These are phyloP conservation scores for Arthroderma sp. DNA, from an alignment of 2,329 filamentous ascomycete species.

Conservation along the genomic window DNA sequence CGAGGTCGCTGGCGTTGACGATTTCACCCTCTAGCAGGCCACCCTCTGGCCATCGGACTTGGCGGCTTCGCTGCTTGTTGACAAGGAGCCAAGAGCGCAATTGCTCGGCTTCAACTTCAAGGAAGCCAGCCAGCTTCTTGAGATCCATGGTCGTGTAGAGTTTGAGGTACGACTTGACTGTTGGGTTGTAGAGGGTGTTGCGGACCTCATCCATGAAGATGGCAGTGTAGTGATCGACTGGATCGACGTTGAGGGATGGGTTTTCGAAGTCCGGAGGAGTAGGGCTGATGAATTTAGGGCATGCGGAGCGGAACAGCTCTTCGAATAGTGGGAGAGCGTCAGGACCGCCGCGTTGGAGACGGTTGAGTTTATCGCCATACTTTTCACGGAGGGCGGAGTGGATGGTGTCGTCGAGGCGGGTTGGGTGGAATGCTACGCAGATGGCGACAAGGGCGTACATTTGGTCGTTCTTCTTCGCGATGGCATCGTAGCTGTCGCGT, in stretches of 20 bases:
- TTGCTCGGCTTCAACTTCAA: slow-evolving; percentile 94
- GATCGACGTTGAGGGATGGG: slow-evolving; percentile 89
- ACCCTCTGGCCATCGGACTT: slow-evolving; percentile 85
- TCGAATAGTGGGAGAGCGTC: slow-evolving; percentile 94
- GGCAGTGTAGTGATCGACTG: slow-evolving; percentile 88
- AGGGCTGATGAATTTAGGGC: slow-evolving; percentile 98
- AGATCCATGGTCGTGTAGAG: slow-evolving; percentile 99
- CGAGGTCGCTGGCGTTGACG: slow-evolving; percentile 85
- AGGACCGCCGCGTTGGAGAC: slow-evolving; percentile 89
- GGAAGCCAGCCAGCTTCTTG: slow-evolving; percentile 93
- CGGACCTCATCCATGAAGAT: slow-evolving; percentile 99
- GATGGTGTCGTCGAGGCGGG: slow-evolving; percentile 94
- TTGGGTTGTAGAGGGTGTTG: slow-evolving; percentile 97
- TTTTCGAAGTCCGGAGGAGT: slow-evolving; percentile 96
- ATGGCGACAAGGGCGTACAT: slow-evolving; percentile 99
- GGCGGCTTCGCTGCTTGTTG: slow-evolving; percentile 97
- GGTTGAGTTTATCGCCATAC: slow-evolving; percentile 95
- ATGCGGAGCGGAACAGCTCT: slow-evolving; percentile 94
- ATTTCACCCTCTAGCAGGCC: slow-evolving; percentile 83
- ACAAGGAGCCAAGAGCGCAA: slow-evolving; percentile 86
- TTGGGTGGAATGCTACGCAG: slow-evolving; percentile 96
- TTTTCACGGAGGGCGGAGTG: slow-evolving; percentile 96
- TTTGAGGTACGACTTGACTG: slow-evolving; percentile 95
- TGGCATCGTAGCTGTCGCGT: slow-evolving; percentile 75
- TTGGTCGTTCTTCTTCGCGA: slow-evolving; percentile 99